Base-by-base conservation (phyloP, 176 grass and related monocot genomes). In the maize (Zea mays) region DNA sequence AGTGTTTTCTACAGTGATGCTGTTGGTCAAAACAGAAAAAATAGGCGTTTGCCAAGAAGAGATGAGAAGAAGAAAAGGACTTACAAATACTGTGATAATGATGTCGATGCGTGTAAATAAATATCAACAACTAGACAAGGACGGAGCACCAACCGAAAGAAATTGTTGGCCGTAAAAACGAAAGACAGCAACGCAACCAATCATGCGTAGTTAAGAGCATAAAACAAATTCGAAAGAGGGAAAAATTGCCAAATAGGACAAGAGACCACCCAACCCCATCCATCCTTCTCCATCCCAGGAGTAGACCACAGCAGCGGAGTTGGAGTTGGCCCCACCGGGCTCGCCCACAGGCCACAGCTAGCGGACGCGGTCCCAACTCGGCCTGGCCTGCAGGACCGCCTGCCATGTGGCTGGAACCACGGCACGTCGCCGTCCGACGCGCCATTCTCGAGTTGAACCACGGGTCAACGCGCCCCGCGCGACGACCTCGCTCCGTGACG, bases 351-450 rank as follows among this genome's bases (percentile, higher is more conserved):
- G 0, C 27, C 27, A 27, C 59, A 13, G 21, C 69, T 7, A 46
- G 76, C 36, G 73, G 54, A 81, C 84, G 84, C 78, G 84, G 40
- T 62, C 4, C 41, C 12, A 16, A 49, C 19, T 42, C 59, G 12
- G 73, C 13, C 33, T 6, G 59, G 10, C 10, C 42, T 33, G 11
- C 47, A 10, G 7, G 16, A 44, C 56, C 56, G 39, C 10, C n/a
- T 45, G 79, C 84, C 43, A 75, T 58, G 71, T 75, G 69, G 77
- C 62, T 76, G 80, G 42, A 74, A 61, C 36, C 69, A 60, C 72
- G 67, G 61, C 48, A 84, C 71, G 81, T 80, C 81, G 48, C 81
- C 81, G 39, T 88, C 76, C 76, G 71, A 84, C 86, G 81, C 81
- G 86, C 76, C 81, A 75, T 79, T 56, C 76, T 27, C 63, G n/a